These are phyloP conservation scores for Beauveria rudraprayagi DNA, from an alignment of 2,329 filamentous ascomycete genomes.

Conservation along the genomic window DNA sequence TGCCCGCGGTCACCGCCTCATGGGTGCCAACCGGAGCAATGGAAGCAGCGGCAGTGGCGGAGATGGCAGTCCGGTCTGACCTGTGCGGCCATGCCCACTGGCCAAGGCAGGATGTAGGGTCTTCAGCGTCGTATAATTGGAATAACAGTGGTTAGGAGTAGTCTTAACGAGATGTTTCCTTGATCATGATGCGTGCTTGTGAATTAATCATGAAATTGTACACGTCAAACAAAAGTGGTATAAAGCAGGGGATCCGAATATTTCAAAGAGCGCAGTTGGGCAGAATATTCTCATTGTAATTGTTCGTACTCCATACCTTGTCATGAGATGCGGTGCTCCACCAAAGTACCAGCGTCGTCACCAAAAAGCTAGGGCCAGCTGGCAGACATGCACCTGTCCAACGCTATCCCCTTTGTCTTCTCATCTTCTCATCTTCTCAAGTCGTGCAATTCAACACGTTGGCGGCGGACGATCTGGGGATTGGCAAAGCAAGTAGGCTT, in stretches of 20 bases:
- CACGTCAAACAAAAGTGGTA: background rate
- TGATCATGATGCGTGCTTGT: background rate
- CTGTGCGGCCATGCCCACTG: conserved; percentile 14
- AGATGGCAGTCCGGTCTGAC: conserved; percentile 40
- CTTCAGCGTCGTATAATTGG: conserved; percentile 1
- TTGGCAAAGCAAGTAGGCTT: background rate
- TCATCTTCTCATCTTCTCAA: background rate
- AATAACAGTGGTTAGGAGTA: conserved; percentile 8
- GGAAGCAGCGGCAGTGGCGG: conserved; percentile 44
- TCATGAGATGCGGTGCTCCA: background rate
- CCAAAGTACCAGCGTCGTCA: background rate
- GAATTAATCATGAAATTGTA: background rate
- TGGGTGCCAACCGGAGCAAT: conserved; percentile 19
- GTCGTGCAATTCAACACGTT: background rate
- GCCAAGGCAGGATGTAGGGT: background rate
- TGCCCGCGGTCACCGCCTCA: background rate
- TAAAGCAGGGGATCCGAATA: background rate
- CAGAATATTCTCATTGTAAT: background rate
- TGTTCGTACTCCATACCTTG: no score
- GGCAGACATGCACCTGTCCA: background rate
- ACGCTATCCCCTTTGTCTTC: background rate
- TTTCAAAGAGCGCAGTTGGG: background rate
- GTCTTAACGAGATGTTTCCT: background rate
- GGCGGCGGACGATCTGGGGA: background rate
- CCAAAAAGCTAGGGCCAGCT: conserved; percentile 1